phyloP scores from a whole-genome alignment of 768 basidiomycete species.

The Inosperma sp. region DNA sequence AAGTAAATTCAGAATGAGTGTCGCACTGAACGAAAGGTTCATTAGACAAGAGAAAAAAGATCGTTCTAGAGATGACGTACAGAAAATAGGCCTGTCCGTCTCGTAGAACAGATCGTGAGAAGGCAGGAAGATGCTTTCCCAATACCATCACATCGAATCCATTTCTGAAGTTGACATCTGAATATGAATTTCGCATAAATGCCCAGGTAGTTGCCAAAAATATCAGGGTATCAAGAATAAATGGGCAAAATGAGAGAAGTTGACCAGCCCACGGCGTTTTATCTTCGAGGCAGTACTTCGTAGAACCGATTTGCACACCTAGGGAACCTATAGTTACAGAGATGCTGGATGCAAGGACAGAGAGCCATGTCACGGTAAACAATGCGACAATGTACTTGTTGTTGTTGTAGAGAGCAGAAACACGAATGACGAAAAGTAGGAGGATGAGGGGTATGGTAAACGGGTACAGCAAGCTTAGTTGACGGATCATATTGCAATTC shows the following conservation, averaged over 20 bases:
- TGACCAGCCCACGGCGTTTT: slow-evolving; percentile 4
- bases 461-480: too few species aligned
- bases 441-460: too few species aligned
- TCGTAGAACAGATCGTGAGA: slow-evolving; percentile 24
- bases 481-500: too few species aligned
- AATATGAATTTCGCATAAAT: slow-evolving; percentile 16
- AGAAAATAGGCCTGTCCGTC: slow-evolving; percentile 32
- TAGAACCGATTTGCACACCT: slow-evolving; percentile 21
- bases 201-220: slow-evolving; percentile 30
- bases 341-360: slow-evolving; percentile 24
- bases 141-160: slow-evolving; percentile 15
- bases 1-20: slow-evolving; percentile 8
- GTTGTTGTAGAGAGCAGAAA: too few species aligned
- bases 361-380: slow-evolving; percentile 31
- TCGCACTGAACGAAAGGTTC: slow-evolving; percentile 1
- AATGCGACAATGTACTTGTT: slow-evolving; percentile 19
- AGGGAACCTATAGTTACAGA: slow-evolving; percentile 21
- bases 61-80: slow-evolving; percentile 17
- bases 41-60: not conserved
- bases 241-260: slow-evolving; percentile 14
- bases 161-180: not conserved
- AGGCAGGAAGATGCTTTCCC: slow-evolving; percentile 25
- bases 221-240: slow-evolving; percentile 26
- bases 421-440: too few species aligned
- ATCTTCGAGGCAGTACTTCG: slow-evolving; percentile 22